phyloP scores from a whole-genome alignment of 805 yeast species.

The Candida silvicultrix region DNA sequence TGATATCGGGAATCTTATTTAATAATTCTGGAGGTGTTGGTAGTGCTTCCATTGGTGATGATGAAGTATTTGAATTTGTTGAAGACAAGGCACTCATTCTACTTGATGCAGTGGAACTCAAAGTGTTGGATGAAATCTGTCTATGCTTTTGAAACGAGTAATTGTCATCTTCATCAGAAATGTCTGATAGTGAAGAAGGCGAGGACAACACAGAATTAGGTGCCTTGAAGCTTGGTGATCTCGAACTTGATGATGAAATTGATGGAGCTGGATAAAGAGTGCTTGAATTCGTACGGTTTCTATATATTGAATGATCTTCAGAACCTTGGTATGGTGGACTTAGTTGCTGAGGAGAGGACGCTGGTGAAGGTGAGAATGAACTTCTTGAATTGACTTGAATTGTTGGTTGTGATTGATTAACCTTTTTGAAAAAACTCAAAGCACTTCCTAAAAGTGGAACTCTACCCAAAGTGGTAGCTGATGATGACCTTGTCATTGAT shows the following conservation, averaged over 20 bases:
- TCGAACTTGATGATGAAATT: constrained; percentile 6
- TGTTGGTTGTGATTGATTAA: constrained; percentile 2
- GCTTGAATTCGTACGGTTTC: background rate
- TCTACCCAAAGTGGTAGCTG: constrained; percentile 13
- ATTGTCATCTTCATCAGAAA: constrained; percentile 15
- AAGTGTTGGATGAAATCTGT: background rate
- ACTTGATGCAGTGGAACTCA: constrained; percentile 1
- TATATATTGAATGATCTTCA: background rate
- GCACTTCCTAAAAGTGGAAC: constrained; percentile 19
- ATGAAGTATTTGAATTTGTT: background rate
- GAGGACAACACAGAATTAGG: constrained; percentile 9
- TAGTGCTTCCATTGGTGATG: constrained; percentile 18
- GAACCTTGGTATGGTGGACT: constrained; percentile 4
- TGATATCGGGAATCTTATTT: constrained; percentile 36
- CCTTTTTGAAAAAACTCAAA: constrained; percentile 19
- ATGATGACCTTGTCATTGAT: constrained; percentile 11
- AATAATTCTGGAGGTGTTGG: constrained; percentile 40
- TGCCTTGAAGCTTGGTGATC: constrained; percentile 4
- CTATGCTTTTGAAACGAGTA: background rate
- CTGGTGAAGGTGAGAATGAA: background rate
- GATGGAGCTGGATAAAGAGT: constrained; percentile 1
- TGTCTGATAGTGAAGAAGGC: constrained; percentile 15
- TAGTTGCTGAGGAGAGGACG: constrained; percentile 3
- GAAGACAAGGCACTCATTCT: background rate
- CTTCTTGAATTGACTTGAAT: background rate